Conservation (phyloP, 805 yeast genomes). For the Saccharomycopsis babjevae region DNA sequence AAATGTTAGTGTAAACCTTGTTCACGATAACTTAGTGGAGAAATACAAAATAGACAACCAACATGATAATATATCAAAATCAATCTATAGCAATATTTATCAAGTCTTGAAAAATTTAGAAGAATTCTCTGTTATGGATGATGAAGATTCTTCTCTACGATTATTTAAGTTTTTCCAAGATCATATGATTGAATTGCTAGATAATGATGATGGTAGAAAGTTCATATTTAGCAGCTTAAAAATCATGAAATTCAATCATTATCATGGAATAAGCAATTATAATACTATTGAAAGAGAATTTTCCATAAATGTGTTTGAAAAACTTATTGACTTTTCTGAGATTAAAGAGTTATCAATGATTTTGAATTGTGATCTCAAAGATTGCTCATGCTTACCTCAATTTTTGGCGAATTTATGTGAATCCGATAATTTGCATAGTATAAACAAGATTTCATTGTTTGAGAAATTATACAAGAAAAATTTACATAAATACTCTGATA, state of each 20-base stretch:
- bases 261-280: conserved; percentile 37
- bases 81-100: background rate
- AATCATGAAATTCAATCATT: conserved; percentile 32
- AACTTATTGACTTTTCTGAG: conserved; percentile 23
- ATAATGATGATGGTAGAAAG: background rate
- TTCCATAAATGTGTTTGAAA: conserved; percentile 24
- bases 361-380: conserved; percentile 42
- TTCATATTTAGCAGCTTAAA: conserved; percentile 19
- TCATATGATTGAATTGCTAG: conserved; percentile 4
- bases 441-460: conserved; percentile 24
- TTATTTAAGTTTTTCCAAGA: conserved; percentile 26
- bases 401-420: conserved; percentile 33
- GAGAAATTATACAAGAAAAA: conserved; percentile 21
- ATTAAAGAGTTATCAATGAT: conserved; percentile 39
- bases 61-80: conserved; percentile 22
- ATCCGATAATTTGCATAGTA: conserved; percentile 19
- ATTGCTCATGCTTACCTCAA: conserved; percentile 36
- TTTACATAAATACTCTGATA: conserved; percentile 22
- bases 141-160: conserved; percentile 28
- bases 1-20: conserved; percentile 26
- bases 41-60: conserved; percentile 21
- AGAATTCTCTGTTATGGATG: conserved; percentile 26
- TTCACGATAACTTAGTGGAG: conserved; percentile 27
- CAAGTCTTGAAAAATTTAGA: conserved; percentile 15
- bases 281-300: conserved; percentile 27